Percentiles rank a stretch among this genome's conserved stretches.
Conservation (phyloP, 2,329 filamentous ascomycete genomes). For the Pestalotiopsis sp. region DNA sequence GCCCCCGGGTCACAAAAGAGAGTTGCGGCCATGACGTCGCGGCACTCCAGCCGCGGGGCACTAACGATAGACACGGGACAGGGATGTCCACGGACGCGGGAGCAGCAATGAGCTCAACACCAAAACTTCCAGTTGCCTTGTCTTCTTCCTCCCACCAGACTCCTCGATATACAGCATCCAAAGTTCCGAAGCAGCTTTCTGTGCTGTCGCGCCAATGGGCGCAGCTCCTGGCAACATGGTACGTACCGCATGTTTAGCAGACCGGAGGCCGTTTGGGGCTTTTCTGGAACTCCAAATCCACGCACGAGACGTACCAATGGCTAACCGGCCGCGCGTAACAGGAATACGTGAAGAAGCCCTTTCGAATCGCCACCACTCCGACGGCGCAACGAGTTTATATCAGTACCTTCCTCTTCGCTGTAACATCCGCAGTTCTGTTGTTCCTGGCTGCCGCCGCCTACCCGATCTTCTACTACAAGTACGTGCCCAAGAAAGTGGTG, state of each 20-base stretch:
- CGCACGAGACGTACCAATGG: neutral
- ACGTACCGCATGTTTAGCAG: neutral
- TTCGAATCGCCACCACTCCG: constrained; percentile 47
- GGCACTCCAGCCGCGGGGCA: neutral
- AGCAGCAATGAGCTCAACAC: neutral
- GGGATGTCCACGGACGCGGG: neutral
- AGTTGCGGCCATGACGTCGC: constrained; percentile 7
- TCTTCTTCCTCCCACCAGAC: neutral
- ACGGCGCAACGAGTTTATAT: constrained; percentile 50
- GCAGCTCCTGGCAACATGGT: constrained; percentile 6
- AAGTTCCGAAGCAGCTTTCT: neutral
- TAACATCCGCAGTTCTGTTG: constrained; percentile 44
- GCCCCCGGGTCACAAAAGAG: neutral
- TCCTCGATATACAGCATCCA: neutral
- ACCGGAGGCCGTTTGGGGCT: neutral
- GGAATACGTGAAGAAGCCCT: constrained; percentile 30
- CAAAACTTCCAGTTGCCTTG: neutral
- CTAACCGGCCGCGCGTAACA: constrained; percentile 2
- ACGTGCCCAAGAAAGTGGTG: constrained; percentile 55
- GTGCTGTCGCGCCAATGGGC: constrained; percentile 5
- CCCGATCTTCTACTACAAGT: constrained; percentile 54
- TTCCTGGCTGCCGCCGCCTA: constrained; percentile 50
- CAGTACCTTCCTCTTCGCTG: constrained; percentile 44
- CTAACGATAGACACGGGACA: constrained; percentile 3
- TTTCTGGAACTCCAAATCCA: neutral